Evolutionary conservation across 768 basidiomycete species (phyloP), one percentile per base, ranked within the genome.

Genomic region (Mycena venus): DNA sequence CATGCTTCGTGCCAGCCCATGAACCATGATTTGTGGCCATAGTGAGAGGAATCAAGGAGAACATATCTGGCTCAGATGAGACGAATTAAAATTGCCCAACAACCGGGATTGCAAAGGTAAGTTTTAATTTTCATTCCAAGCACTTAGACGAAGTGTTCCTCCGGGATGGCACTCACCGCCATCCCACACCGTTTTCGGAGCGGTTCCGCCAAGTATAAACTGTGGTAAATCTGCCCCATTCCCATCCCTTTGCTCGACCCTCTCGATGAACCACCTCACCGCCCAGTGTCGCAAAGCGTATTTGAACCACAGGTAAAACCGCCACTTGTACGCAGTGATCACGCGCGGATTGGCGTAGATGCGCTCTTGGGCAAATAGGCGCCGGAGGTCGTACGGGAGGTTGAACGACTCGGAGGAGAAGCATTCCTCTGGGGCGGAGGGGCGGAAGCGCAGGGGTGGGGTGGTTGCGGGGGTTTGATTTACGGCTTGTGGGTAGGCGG

Each of bases 371-470:
- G 78, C 80, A 58, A 84, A 85, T 59, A 82, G 23, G 0, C 86
- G 82, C 59, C 86, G 79, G 14, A 86, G 63, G 59, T 87, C 86
- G 72, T 87, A 86, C 5, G 86, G 86, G 2, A 87, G 76, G 49
- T 83, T 65, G 78, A 86, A 87, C 2, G 80, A 84, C 74, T 87
- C 86, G 2, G 83, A 85, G 61, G 79, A 81, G 76, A 79, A 84
- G 71, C 83, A 84, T 66, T 81, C 81, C 3, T 65, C 74, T 6
- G 73, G 63, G 10, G 61, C 27, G 29, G 61, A 62, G 27, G 17
- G 19, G 65, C 83, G 82, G 80, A 84, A 85, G 19, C 44, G 49
- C 8, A 83, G 75, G 27, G 82, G 81, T 1, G 83, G 82, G 53
- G 80, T 80, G 25, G 77, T 73, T 34, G 80, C 80, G 7, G 82